Evolutionary conservation across 2,329 filamentous ascomycete species (phyloP).

Genomic region (Colletotrichum abscissum): DNA sequence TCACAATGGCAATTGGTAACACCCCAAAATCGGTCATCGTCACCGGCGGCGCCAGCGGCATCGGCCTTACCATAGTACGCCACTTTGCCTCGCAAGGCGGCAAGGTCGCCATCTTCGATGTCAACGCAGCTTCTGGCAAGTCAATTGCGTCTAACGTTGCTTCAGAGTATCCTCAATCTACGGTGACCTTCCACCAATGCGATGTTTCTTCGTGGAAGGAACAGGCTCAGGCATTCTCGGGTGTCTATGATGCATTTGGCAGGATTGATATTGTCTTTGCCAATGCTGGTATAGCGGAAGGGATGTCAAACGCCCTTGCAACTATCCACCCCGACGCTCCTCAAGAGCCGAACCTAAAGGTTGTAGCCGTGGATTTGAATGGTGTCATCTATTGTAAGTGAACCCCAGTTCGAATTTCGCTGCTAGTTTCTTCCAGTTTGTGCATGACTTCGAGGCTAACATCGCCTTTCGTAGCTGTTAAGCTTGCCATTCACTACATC

Average conservation of each 20-base stretch:
- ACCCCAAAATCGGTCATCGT: slow-evolving; percentile 42
- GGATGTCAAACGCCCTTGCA: background rate
- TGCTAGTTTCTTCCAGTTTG: background rate
- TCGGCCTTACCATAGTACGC: slow-evolving; percentile 47
- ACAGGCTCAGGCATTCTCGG: slow-evolving; percentile 43
- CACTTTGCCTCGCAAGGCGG: slow-evolving; percentile 48
- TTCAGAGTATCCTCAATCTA: slow-evolving; percentile 40
- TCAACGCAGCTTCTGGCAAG: slow-evolving; percentile 42
- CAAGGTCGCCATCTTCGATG: slow-evolving; percentile 47
- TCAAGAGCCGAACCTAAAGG: background rate
- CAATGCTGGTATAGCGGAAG: slow-evolving; percentile 18
- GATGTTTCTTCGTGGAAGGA: slow-evolving; percentile 51
- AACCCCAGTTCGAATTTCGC: background rate
- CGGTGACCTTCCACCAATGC: slow-evolving; percentile 45
- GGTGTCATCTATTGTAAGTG: slow-evolving; percentile 1
- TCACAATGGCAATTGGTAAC: background rate
- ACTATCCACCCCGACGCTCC: background rate
- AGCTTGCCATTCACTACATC: slow-evolving; percentile 12
- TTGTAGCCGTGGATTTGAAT: background rate
- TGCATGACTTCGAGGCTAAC: background rate
- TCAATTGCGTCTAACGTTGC: slow-evolving; percentile 40
- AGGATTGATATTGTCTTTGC: slow-evolving; percentile 32
- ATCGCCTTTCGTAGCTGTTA: background rate
- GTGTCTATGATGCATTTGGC: background rate
- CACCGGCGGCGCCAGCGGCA: slow-evolving; percentile 50